These are phyloP conservation scores for Leishmania aethiopica DNA, from an alignment of 208 protist genomes.

Conservation along the genomic window DNA sequence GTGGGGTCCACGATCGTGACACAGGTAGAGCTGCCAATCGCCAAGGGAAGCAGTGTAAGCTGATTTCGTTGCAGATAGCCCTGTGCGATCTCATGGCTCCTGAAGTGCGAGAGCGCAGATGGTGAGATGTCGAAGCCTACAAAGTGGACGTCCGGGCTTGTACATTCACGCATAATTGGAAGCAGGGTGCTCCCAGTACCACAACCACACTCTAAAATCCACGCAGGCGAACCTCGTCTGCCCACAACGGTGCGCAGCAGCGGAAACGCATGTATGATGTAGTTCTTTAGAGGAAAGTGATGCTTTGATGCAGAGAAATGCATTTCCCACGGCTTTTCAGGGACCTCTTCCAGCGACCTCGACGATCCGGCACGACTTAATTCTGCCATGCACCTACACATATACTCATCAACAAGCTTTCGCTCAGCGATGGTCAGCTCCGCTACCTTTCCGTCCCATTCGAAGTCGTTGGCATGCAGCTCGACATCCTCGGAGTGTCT, in stretches of 20 bases:
- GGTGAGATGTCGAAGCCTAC: constrained; percentile 71
- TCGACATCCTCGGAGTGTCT: constrained; percentile 59
- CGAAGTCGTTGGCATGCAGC: constrained; percentile 76
- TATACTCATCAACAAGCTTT: constrained; percentile 36
- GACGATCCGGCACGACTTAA: not conserved
- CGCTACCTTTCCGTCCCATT: constrained; percentile 47
- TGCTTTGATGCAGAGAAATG: constrained; percentile 60
- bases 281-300: constrained; percentile 85
- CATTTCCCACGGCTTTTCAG: constrained; percentile 44
- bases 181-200: constrained; percentile 78
- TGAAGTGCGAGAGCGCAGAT: constrained; percentile 50
- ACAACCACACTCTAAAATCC: constrained; percentile 77
- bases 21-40: constrained; percentile 5
- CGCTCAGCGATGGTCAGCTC: constrained; percentile 36
- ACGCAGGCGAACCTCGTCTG: not conserved
- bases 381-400: constrained; percentile 4
- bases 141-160: constrained; percentile 39
- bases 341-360: not conserved
- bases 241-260: constrained; percentile 39
- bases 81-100: constrained; percentile 44
- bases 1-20: not conserved
- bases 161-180: constrained; percentile 62
- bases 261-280: constrained; percentile 78
- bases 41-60: constrained; percentile 50
- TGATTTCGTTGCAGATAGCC: constrained; percentile 16